Conservation (phyloP, 257 asterid species). For the Jaltomata sinuosa region DNA sequence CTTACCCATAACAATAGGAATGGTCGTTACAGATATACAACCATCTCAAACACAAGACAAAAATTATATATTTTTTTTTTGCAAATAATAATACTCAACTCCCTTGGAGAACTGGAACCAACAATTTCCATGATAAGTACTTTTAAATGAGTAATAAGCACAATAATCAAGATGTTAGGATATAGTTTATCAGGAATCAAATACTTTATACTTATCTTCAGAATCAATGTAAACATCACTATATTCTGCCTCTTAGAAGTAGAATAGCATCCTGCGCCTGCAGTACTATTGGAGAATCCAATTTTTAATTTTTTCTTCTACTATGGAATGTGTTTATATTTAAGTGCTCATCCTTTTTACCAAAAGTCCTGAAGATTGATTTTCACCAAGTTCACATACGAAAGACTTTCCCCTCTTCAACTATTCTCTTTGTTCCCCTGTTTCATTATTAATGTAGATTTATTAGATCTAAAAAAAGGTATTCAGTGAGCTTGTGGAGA, state of each 20-base stretch:
- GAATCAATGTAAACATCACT: neutral
- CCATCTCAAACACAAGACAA: neutral
- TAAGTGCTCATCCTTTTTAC: neutral
- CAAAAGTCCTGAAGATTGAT: neutral
- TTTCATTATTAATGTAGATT: neutral
- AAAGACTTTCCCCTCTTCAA: neutral
- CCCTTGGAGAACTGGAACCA: neutral
- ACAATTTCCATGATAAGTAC: neutral
- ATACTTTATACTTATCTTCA: too few relatives aligned
- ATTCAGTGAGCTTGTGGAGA: neutral
- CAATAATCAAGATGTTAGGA: neutral
- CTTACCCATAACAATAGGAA: too few relatives aligned
- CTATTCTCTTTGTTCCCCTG: neutral
- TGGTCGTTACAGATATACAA: too few relatives aligned
- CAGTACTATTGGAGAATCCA: neutral
- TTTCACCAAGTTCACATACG: neutral
- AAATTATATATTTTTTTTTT: neutral
- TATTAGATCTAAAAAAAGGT: neutral
- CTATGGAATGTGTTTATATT: neutral
- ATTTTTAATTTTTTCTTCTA: neutral
- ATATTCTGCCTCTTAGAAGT: neutral
- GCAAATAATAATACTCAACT: neutral
- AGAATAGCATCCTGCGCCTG: neutral
- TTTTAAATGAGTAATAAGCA: neutral
- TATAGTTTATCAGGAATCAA: neutral